Conservation (phyloP, 73 alveolate species). For the Blepharisma japonicum region DNA sequence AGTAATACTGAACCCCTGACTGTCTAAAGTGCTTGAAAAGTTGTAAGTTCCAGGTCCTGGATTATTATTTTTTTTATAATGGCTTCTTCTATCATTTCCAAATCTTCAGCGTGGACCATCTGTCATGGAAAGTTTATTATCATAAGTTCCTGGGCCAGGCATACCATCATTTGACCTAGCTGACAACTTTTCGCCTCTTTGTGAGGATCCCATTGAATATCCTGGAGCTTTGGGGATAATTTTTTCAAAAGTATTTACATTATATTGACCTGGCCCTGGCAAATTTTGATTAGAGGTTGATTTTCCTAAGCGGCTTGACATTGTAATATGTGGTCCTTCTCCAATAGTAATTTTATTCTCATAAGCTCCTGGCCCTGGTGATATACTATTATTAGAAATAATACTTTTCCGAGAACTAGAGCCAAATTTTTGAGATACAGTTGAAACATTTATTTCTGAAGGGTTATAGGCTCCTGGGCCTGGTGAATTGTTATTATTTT, state of each 20-base stretch:
- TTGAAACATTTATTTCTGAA: neutral
- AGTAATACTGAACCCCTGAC: neutral
- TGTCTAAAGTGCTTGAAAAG: neutral
- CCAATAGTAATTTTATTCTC: no score
- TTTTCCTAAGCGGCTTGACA: no score
- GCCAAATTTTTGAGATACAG: no score
- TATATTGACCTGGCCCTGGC: no score
- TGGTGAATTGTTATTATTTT: neutral
- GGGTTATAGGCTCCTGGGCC: slow-evolving; percentile 12
- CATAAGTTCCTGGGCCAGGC: neutral
- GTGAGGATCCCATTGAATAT: no score
- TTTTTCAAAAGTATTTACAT: no score
- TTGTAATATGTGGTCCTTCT: no score
- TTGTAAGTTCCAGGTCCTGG: slow-evolving; percentile 10
- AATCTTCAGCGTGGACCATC: slow-evolving; percentile 45
- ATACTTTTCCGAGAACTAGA: no score
- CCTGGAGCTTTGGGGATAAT: no score
- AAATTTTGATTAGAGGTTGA: no score
- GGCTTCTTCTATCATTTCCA: slow-evolving; percentile 35
- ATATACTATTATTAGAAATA: no score
- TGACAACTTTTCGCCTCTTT: neutral
- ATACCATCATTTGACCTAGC: neutral
- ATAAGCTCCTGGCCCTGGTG: no score
- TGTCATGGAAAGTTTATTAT: neutral
- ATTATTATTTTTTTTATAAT: neutral